Evolutionary conservation across 2,329 filamentous ascomycete species (phyloP), one percentile per base, ranked within the genome.

Genomic region (Penicillium sp.): DNA sequence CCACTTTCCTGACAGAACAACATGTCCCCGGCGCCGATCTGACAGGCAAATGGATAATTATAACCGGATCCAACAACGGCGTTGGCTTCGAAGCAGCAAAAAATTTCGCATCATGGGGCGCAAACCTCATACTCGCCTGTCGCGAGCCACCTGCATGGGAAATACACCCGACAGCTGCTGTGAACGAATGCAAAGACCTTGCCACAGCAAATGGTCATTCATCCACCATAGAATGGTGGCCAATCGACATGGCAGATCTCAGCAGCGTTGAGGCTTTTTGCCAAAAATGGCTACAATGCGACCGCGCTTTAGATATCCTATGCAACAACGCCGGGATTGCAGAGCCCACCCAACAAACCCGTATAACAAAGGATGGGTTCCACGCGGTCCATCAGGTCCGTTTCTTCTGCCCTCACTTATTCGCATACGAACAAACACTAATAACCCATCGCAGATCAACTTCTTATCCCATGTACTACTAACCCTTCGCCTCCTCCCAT

Each of bases 71-170:
- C 9, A 61, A 62, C 17, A 59, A 57, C 37, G 60, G 60, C 4
- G 31, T 62, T 25, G 60, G 60, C 4, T 44, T 59, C 2, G 60
- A 62, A 33, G 51, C 56, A 3, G 56, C 58, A 8, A 61, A 61
- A 11, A 54, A 49, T 2, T 53, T 62, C 14, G 58, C 58, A 5
- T 33, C 47, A 50, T 57, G 54, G 59, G 58, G 60, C n/a, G 56
- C 58, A 26, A 61, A 62, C 12, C n/a, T 62, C 12, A 59, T 62
- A 8, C 51, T 62, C 4, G 58, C 58, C 17, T 62, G 60, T 10
- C 58, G 58, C 9, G 53, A 62, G 19, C 56, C 60, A 19, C 58
- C 60, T 14, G 19, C 45, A 12, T 51, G 57, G 44, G 60, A 62
- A 41, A 26, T 25, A 1, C 56, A 57, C 41, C 60, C 60, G 8